A percentile compares a stretch with the other conserved stretches of the same genome.
These are phyloP conservation scores for Camelina neglecta DNA, from an alignment of 345 rosid genomes.

Conservation along the genomic window DNA sequence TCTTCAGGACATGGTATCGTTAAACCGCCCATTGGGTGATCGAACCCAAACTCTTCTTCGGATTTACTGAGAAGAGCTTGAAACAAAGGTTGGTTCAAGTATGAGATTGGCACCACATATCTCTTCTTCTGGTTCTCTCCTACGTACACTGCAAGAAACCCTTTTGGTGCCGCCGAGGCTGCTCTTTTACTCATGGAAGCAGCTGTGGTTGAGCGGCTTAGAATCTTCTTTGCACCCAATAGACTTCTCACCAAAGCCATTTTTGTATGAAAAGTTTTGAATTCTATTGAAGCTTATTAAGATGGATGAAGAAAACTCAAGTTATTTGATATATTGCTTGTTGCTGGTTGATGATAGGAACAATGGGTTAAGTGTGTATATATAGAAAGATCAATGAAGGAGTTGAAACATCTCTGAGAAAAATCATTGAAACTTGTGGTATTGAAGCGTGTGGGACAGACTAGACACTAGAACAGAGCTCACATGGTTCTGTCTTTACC, in stretches of 20 bases:
- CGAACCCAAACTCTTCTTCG: constrained; percentile 58
- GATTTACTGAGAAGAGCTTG: constrained; percentile 50
- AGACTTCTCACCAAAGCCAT: constrained; percentile 37
- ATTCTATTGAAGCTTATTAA: not conserved
- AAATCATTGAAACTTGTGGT: constrained; percentile 37
- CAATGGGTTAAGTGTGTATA: not conserved
- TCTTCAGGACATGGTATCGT: constrained; percentile 59
- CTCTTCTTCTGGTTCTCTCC: constrained; percentile 53
- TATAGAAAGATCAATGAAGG: constrained; percentile 16
- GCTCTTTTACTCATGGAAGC: too few species aligned
- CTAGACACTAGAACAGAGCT: not conserved
- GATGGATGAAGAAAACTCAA: not conserved
- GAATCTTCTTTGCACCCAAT: constrained; percentile 32
- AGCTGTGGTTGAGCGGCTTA: constrained; percentile 33
- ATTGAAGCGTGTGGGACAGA: constrained; percentile 35
- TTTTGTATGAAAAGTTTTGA: constrained; percentile 1
- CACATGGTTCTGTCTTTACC: constrained; percentile 39
- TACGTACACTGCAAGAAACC: constrained; percentile 56
- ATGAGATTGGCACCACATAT: constrained; percentile 54
- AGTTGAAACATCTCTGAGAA: constrained; percentile 5
- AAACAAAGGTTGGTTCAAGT: constrained; percentile 49
- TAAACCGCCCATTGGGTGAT: constrained; percentile 61
- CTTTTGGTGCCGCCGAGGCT: constrained; percentile 43
- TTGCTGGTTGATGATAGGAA: constrained; percentile 27
- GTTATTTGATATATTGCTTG: not conserved